Evolutionary conservation across 495 filamentous ascomycete genomes (phyloP).

Genomic region (Opeltia flavorubescens): DNA sequence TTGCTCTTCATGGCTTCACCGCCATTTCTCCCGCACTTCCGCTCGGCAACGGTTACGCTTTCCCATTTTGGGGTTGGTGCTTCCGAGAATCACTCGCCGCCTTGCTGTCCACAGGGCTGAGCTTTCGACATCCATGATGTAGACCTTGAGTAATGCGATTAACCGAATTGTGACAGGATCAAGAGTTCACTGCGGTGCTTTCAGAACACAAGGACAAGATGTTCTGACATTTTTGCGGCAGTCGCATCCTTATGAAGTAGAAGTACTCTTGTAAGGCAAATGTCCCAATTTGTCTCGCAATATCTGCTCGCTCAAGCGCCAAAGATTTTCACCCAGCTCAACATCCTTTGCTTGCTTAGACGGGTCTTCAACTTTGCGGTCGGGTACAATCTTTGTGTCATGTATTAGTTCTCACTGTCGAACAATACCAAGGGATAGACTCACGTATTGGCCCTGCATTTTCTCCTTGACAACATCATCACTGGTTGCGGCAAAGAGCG

Average conservation of each 20-base stretch:
- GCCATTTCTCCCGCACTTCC: no score
- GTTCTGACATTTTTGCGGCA: no score
- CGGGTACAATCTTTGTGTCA: slow-evolving; percentile 31
- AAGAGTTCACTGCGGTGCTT: background rate
- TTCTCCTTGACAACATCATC: slow-evolving; percentile 28
- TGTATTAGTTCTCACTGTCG: background rate
- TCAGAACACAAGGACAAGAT: background rate
- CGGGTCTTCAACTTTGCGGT: slow-evolving; percentile 31
- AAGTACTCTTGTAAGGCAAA: slow-evolving; percentile 3
- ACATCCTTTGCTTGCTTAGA: slow-evolving; percentile 26
- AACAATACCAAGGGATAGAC: background rate
- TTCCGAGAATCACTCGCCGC: no score
- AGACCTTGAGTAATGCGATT: no score
- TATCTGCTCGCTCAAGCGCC: slow-evolving; percentile 27
- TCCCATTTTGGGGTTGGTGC: no score
- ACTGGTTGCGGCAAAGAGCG: slow-evolving; percentile 34
- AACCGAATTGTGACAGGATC: no score
- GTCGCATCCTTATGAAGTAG: background rate
- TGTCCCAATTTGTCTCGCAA: slow-evolving; percentile 28
- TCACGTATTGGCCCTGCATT: slow-evolving; percentile 34
- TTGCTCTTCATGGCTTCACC: no score
- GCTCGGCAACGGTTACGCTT: no score
- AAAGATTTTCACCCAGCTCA: slow-evolving; percentile 25
- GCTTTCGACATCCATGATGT: no score
- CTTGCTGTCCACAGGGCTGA: no score